phyloP scores from a whole-genome alignment of 139 green algal species.

The Tetraselmis chui region DNA sequence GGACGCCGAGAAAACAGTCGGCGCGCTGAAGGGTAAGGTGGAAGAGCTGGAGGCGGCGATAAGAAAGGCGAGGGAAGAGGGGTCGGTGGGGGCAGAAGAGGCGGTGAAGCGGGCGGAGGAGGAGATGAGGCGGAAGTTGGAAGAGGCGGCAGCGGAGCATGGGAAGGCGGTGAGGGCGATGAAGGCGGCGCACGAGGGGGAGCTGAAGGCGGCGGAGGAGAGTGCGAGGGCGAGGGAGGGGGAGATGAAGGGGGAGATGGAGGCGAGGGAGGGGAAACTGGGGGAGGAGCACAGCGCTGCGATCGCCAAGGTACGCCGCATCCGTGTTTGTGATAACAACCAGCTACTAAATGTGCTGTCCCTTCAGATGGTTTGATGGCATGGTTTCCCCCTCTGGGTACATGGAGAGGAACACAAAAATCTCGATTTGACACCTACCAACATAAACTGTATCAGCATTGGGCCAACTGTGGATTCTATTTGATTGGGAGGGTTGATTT shows the following conservation, averaged over 20 bases:
- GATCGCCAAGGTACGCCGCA: conserved; percentile 1
- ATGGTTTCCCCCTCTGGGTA: too few relatives aligned
- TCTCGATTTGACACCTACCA: too few relatives aligned
- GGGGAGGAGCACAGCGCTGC: neutral
- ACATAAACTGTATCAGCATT: too few relatives aligned
- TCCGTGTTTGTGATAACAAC: neutral
- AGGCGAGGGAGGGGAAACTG: neutral
- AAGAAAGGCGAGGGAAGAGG: neutral
- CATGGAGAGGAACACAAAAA: too few relatives aligned
- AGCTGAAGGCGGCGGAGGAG: neutral
- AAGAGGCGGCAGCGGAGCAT: neutral
- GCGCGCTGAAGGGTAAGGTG: neutral
- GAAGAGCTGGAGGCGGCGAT: neutral
- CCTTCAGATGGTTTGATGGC: too few relatives aligned
- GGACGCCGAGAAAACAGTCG: neutral
- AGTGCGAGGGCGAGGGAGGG: neutral
- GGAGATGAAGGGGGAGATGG: neutral
- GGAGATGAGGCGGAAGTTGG: neutral
- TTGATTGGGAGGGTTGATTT: too few relatives aligned
- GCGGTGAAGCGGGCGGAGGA: neutral
- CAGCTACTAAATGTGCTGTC: too few relatives aligned
- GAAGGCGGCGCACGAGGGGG: neutral
- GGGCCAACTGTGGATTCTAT: too few relatives aligned
- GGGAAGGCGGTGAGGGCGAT: neutral
- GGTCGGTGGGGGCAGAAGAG: neutral